phyloP scores from a whole-genome alignment of 352 stramenopile genomes.

The Plasmopara muralis region DNA sequence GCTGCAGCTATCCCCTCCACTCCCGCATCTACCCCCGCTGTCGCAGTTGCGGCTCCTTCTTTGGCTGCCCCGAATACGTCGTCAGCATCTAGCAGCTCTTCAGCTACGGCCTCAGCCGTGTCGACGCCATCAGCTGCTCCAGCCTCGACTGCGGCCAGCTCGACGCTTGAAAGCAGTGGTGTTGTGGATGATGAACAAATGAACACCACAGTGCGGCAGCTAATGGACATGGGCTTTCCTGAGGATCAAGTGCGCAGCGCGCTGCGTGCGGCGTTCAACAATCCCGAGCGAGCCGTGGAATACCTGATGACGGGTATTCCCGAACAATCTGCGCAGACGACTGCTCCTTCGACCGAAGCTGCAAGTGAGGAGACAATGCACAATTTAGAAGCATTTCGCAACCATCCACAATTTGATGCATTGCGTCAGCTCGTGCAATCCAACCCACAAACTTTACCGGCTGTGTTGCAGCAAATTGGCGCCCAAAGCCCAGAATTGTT shows the following conservation, averaged over 20 bases:
- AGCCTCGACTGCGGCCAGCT: constrained; percentile 25
- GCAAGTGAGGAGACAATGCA: constrained; percentile 22
- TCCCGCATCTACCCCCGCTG: constrained; percentile 24
- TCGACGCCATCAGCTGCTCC: constrained; percentile 60
- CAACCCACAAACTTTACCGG: constrained; percentile 71
- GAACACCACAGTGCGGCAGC: constrained; percentile 57
- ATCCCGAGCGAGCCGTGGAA: constrained; percentile 80
- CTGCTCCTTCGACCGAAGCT: constrained; percentile 13
- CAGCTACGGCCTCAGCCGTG: constrained; percentile 46
- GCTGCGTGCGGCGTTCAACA: constrained; percentile 80
- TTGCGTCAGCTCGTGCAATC: constrained; percentile 78
- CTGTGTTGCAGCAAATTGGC: constrained; percentile 83
- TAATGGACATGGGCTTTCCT: constrained; percentile 84
- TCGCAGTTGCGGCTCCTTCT: constrained; percentile 10
- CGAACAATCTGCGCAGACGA: constrained; percentile 31
- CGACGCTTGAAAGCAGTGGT: constrained; percentile 15
- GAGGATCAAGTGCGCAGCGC: constrained; percentile 77
- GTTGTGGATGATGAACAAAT: constrained; percentile 31
- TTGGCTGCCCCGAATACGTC: constrained; percentile 46
- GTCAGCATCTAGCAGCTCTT: constrained; percentile 59
- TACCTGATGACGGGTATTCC: constrained; percentile 87
- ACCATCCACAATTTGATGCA: constrained; percentile 80
- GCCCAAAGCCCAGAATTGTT: constrained; percentile 76
- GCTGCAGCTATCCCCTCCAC: constrained; percentile 29
- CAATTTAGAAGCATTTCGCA: constrained; percentile 71